Conservation (phyloP, 1,139 yeast genomes). For the Meyerozyma guilliermondii region DNA sequence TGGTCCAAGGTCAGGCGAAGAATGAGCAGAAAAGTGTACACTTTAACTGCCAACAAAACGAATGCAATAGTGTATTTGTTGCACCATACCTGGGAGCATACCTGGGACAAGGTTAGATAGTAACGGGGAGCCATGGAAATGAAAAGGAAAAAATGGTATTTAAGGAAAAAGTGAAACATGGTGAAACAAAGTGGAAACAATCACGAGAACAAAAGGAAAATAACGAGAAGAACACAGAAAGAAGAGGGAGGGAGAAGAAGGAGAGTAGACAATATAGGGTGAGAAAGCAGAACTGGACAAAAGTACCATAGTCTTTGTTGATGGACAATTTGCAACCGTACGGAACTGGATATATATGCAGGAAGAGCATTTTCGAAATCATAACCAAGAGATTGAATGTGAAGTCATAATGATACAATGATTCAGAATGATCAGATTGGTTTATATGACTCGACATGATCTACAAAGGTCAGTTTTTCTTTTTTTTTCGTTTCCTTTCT, state of each 20-base stretch:
- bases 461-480: too few relatives aligned
- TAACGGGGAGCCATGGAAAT: neutral
- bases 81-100: neutral
- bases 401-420: too few relatives aligned
- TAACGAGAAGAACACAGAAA: neutral
- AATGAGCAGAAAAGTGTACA: neutral
- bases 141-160: neutral
- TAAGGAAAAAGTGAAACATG: neutral
- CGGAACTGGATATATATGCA: too few relatives aligned
- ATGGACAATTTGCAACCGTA: too few relatives aligned
- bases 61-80: neutral
- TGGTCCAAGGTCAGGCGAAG: neutral
- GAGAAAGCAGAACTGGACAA: too few relatives aligned
- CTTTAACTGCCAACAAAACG: neutral
- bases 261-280: too few relatives aligned
- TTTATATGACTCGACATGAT: too few relatives aligned
- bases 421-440: too few relatives aligned
- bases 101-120: neutral
- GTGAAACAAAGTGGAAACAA: neutral
- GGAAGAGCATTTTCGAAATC: too few relatives aligned
- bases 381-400: too few relatives aligned
- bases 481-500: too few relatives aligned
- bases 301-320: too few relatives aligned
- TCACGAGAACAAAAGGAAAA: neutral
- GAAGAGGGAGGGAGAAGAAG: neutral